Conservation (phyloP, 2,329 filamentous ascomycete genomes). For the Aspergillus tanneri region DNA sequence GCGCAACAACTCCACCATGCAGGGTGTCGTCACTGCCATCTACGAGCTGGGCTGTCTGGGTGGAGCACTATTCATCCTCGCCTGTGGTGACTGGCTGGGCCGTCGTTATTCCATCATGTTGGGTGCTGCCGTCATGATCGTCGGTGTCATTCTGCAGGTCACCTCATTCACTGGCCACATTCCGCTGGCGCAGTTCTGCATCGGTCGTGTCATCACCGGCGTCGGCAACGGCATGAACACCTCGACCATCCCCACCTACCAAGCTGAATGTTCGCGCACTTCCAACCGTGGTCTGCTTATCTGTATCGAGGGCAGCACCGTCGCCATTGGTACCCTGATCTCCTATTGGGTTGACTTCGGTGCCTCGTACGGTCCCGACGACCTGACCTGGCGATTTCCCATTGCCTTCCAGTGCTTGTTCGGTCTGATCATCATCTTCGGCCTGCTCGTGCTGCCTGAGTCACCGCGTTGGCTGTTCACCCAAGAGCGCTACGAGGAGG, state of each 20-base stretch:
- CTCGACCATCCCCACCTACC: constrained; percentile 55
- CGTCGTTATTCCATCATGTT: constrained; percentile 53
- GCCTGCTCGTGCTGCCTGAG: constrained; percentile 47
- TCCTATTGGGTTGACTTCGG: constrained; percentile 56
- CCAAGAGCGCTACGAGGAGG: constrained; percentile 48
- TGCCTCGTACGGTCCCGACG: constrained; percentile 35
- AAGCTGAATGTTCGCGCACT: constrained; percentile 54
- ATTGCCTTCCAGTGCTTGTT: constrained; percentile 55
- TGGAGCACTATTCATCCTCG: constrained; percentile 39
- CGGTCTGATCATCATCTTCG: constrained; percentile 45
- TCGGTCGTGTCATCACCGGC: constrained; percentile 55
- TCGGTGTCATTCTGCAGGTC: constrained; percentile 42
- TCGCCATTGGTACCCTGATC: constrained; percentile 53
- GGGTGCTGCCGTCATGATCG: constrained; percentile 54
- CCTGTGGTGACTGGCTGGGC: constrained; percentile 37
- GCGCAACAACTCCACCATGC: constrained; percentile 42
- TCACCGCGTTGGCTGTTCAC: constrained; percentile 49
- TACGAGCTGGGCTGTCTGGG: constrained; percentile 35
- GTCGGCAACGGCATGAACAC: too few relatives aligned
- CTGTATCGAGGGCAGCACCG: constrained; percentile 57
- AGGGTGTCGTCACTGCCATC: constrained; percentile 33
- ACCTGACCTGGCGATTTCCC: constrained; percentile 52
- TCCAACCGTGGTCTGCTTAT: constrained; percentile 61
- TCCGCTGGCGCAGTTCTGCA: constrained; percentile 52
- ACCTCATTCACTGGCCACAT: constrained; percentile 32